These are phyloP conservation scores for Flaveria sonorensis DNA, from an alignment of 129 eudicot genomes.

Conservation along the genomic window DNA sequence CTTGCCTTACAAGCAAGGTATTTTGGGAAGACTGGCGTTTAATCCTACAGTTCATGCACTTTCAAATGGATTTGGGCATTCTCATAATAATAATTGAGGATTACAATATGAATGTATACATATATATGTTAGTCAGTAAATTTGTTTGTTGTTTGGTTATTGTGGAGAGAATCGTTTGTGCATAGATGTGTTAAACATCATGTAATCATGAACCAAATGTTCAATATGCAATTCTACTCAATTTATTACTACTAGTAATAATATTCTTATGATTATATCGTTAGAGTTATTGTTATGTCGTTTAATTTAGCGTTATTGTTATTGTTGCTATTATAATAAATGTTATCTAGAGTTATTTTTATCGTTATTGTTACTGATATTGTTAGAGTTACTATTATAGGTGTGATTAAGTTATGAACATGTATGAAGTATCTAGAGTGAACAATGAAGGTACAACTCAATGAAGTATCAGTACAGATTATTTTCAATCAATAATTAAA, in stretches of 20 bases:
- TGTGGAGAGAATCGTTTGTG: conserved; percentile 32
- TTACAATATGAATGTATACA: no score
- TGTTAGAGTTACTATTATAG: not conserved
- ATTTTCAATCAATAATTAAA: not conserved
- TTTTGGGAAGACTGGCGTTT: conserved; percentile 67
- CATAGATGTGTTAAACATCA: conserved; percentile 23
- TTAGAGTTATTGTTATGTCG: no score
- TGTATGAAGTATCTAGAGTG: not conserved
- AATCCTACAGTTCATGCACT: conserved; percentile 74
- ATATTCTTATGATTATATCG: no score
- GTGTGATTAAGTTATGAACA: not conserved
- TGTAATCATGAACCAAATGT: conserved; percentile 36
- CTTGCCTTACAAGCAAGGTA: conserved; percentile 91
- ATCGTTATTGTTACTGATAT: not conserved
- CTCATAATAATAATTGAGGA: conserved; percentile 32
- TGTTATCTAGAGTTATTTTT: not conserved
- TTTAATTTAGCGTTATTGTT: no score
- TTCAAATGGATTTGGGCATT: conserved; percentile 75
- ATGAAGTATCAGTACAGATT: not conserved
- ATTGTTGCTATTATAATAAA: no score
- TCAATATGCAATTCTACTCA: conserved; percentile 16
- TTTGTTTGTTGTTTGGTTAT: conserved; percentile 33
- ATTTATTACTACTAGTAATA: not conserved
- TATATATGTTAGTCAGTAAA: not conserved
- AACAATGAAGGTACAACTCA: not conserved